phyloP scores from a whole-genome alignment of 176 grass and related monocot genomes.

The Phragmites australis region DNA sequence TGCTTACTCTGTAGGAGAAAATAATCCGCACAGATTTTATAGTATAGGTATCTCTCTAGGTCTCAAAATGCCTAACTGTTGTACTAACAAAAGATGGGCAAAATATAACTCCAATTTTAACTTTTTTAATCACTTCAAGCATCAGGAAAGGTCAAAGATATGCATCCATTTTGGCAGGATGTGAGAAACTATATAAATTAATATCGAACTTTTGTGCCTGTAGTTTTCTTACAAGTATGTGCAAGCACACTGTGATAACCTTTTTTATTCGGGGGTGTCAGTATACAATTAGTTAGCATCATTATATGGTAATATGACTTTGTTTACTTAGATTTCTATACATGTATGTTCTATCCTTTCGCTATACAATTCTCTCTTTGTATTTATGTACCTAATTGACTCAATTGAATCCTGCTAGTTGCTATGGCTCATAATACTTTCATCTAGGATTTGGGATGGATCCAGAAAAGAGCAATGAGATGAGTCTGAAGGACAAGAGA shows the following conservation, averaged over 20 bases:
- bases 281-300: background rate
- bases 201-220: background rate
- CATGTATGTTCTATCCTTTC: constrained; percentile 6
- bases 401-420: constrained; percentile 8
- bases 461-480: constrained; percentile 50
- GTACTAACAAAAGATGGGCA: background rate
- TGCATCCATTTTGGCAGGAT: background rate
- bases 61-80: background rate
- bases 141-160: background rate
- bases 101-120: background rate
- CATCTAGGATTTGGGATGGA: constrained; percentile 61
- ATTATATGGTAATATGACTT: background rate
- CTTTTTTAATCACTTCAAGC: background rate
- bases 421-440: constrained; percentile 15
- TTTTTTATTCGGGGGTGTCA: background rate
- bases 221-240: background rate
- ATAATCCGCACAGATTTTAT: background rate
- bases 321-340: background rate
- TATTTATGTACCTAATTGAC: constrained; percentile 12
- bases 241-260: constrained; percentile 3
- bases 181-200: background rate
- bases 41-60: background rate
- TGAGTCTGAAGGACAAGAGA: constrained; percentile 81
- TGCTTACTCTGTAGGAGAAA: background rate
- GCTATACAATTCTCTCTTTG: background rate